Evolutionary conservation across 75 land plant species (phyloP), one percentile per base, ranked within the genome.

Genomic region (Pseudotsuga menziesii): DNA sequence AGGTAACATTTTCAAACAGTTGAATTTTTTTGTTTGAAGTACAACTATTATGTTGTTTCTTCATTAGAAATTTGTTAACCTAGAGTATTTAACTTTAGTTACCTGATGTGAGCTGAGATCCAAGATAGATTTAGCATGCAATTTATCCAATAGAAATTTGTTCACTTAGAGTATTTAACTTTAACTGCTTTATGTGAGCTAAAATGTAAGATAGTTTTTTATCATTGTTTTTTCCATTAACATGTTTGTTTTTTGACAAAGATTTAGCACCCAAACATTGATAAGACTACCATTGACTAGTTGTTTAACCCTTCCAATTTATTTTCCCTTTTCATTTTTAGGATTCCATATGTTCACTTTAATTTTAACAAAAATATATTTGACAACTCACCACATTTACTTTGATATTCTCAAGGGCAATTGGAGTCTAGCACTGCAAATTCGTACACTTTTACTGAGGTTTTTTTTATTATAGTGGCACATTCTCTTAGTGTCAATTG

Each of bases 361-460:
- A 3, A 19, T 20, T 6, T 17, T 60, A 22, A 41, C 25, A 20
- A 41, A 69, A 69, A 6, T 69, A 22, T 69, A 11, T 2, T 14
- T 29, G 77, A 60, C 87, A 95, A 96, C 93, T 95, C 73, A 96
- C 58, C 84, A 96, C 36, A 95, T 95, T 76, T 95, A 96, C 84
- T 91, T 95, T 58, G 98, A 95, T 84, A 95, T 95, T 80, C 87
- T 95, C n/a, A 95, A 95, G 78, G 98, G 93, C 70, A 95, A 95
- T 69, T 95, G 98, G 96, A 95, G 98, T 78, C 98, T 96, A 22
- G 98, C 98, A 76, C 88, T 95, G 20, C 96, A 95, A 78, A 95
- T 95, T 57, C 90, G 98, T 73, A 95, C 98, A 12, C 95, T 95
- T 14, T 80, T 94, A 12, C 77, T 94, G 77, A 94, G 97, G 97